Evolutionary conservation across 2,329 filamentous ascomycete genomes (phyloP).

Genomic region (Aspergillus ustus): DNA sequence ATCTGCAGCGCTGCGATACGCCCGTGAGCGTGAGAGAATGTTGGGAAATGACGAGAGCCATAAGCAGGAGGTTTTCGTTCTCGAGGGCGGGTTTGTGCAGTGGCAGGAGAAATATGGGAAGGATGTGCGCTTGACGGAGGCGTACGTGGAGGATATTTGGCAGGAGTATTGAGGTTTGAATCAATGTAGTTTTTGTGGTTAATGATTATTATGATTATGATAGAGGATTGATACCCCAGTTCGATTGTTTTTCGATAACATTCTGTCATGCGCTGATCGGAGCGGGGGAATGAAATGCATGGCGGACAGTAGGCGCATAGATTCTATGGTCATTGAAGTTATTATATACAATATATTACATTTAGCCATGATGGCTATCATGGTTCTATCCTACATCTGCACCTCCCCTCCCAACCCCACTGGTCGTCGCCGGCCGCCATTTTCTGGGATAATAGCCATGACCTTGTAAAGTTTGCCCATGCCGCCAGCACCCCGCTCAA

Average conservation of each 20-base stretch:
- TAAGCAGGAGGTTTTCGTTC: constrained; percentile 75
- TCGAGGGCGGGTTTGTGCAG: constrained; percentile 81
- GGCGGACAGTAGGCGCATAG: neutral
- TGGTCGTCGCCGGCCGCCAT: constrained; percentile 72
- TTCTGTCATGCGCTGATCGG: neutral
- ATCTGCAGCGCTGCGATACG: constrained; percentile 77
- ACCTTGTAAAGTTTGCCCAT: constrained; percentile 97
- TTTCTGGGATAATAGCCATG: constrained; percentile 86
- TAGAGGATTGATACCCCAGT: constrained; percentile 12
- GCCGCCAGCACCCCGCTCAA: constrained; percentile 79
- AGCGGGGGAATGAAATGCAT: neutral
- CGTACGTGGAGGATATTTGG: constrained; percentile 85
- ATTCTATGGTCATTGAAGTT: neutral
- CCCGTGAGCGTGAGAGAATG: constrained; percentile 63
- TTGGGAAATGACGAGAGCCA: constrained; percentile 46
- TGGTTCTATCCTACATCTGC: constrained; percentile 13
- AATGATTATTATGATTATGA: neutral
- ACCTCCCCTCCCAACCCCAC: constrained; percentile 86
- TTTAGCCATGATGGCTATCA: neutral
- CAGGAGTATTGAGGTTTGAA: constrained; percentile 49
- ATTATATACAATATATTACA: constrained; percentile 17
- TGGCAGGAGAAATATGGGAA: constrained; percentile 85
- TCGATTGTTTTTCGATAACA: neutral
- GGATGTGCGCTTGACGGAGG: constrained; percentile 81
- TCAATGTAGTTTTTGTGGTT: neutral